Evolutionary conservation across 2,329 filamentous ascomycete genomes (phyloP), one percentile per base, ranked within the genome.

Genomic region (Orbilia javanica): DNA sequence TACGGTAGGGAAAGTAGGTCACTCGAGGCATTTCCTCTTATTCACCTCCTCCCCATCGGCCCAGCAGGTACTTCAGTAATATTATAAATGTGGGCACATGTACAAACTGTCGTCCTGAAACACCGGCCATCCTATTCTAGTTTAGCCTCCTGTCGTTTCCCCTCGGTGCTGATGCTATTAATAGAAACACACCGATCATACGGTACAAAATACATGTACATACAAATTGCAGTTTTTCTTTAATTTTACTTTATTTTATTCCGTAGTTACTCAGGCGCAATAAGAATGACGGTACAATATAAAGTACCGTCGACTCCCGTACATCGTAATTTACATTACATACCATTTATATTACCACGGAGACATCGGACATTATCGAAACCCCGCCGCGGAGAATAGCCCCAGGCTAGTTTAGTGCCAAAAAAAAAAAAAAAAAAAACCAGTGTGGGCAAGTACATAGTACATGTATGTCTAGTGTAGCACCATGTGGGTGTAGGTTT

Each of bases 21-120:
- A 60, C 18, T 74, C 70, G 70, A 74, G 70, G 63, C 52, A 74
- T 74, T 67, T 68, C 69, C 60, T 57, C 60, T 65, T 31, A 39
- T 55, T 44, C 39, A 25, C 69, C 60, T 57, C 60, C 57, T 31
- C 50, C 57, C 52, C 39, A 25, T 31, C 57, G 57, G 20, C n/a
- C n/a, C n/a, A n/a, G n/a, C n/a, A n/a, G n/a, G n/a, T n/a, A n/a
- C n/a, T n/a, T n/a, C n/a, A n/a, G n/a, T n/a, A n/a, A n/a, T n/a
- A n/a, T n/a, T n/a, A n/a, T n/a, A n/a, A 44, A 44, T 44, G 39
- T 36, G 34, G 34, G 34, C 34, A 36, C 34, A 36, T 36, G 39
- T 18, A 44, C 39, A 44, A 44, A 48, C 27, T 39, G 55, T 48
- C 46, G 62, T 72, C 34, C 74, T 78, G 74, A 78, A 78, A 78